phyloP scores from a whole-genome alignment of 1,139 yeast genomes.

The Spathaspora sp. region DNA sequence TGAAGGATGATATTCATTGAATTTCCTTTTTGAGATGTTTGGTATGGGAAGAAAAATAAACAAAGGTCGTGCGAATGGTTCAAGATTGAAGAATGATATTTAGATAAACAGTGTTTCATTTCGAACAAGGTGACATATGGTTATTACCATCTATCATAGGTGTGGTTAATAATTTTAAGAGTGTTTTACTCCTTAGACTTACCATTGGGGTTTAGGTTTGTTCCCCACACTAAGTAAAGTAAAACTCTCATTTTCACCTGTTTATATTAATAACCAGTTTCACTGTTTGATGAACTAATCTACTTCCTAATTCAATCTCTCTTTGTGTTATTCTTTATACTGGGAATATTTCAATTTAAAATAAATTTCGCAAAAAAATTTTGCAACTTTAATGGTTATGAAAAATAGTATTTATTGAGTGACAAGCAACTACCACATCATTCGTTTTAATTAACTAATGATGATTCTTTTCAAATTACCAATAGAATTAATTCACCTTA shows the following conservation, averaged over 20 bases:
- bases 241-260: no score
- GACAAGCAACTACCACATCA: neutral
- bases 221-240: no score
- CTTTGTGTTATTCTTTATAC: neutral
- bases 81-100: neutral
- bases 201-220: no score
- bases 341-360: neutral
- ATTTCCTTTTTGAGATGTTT: slow-evolving; percentile 1
- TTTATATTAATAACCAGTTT: no score
- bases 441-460: neutral
- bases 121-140: no score
- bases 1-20: neutral
- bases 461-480: slow-evolving; percentile 14
- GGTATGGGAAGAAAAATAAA: slow-evolving; percentile 1
- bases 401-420: neutral
- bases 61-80: neutral
- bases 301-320: neutral
- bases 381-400: slow-evolving; percentile 20
- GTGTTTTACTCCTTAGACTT: no score
- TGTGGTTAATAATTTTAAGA: no score
- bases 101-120: no score
- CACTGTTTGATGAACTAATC: no score
- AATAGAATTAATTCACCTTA: slow-evolving; percentile 14
- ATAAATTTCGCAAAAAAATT: neutral
- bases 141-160: no score